Base-by-base conservation (phyloP, 73 alveolate species). In the Tetrahymena malaccensis region DNA sequence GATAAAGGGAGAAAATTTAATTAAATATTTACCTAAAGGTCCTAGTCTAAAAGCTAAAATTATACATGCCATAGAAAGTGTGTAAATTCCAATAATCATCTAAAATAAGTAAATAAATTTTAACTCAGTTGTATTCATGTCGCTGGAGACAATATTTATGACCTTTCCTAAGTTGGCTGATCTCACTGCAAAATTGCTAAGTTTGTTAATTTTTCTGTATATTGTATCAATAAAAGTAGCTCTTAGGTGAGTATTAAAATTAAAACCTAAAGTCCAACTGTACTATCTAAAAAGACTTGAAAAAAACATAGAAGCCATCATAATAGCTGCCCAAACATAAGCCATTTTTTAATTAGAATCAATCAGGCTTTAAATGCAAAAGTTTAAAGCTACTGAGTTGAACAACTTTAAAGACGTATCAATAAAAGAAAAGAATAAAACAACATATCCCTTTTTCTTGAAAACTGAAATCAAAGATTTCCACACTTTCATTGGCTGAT, bases 141-240 rank as follows among this genome's bases (percentile, higher is more conserved):
- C 97, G 33, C 97, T 57, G 16, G 95, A 85, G 8, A 95, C 97
- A 4, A 95, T 43, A 95, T 95, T 95, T 50, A 95, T 85, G 22
- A 95, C 84, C 35, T 95, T 89, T 31, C 97, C 97, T 19, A 95
- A 58, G 37, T 95, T 89, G 31, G 94, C 83, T 19, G 93, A 94
- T 43, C 93, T 94, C 12, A 94, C 93, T 5, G 96, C 57, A 43
- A n/a, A 94, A 4, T 43, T 33, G 50, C 96, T 94, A 22, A 94
- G 57, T 13, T 17, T 70, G 25, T n/a, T 70, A 19, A 70, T 70
- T 12, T 70, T 70, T 33, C 31, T n/a, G 37, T 70, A 70, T 15
- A 70, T 70, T 27, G 89, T 70, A 8, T 70, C 37, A 70, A 70
- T 70, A 70, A 70, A 31, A 70, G 89, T 70, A 10, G 40, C 89